A percentile compares a stretch with the other conserved stretches of the same genome.
phyloP scores from a whole-genome alignment of 139 green algal genomes.

The Pleodorina starrii region DNA sequence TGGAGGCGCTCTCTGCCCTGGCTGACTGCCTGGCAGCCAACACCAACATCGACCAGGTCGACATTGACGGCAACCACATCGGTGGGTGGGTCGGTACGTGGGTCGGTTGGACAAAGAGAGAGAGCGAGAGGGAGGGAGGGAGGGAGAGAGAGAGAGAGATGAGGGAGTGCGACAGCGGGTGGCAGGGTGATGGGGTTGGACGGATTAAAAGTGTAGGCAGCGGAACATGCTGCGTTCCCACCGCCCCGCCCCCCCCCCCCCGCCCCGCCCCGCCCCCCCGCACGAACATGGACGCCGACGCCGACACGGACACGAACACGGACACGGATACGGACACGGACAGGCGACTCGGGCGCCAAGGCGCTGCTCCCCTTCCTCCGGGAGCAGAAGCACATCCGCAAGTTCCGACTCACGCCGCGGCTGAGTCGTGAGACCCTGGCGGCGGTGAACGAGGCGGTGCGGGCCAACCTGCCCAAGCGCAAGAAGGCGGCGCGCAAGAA shows the following conservation, averaged over 20 bases:
- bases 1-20: conserved; percentile 41
- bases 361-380: conserved; percentile 56
- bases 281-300: background rate
- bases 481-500: conserved; percentile 37
- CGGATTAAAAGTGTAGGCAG: no score
- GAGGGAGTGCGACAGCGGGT: no score
- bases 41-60: conserved; percentile 52
- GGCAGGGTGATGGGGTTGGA: no score
- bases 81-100: no score
- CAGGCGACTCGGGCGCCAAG: conserved; percentile 50
- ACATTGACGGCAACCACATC: conserved; percentile 59
- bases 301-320: no score
- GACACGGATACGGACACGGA: no score
- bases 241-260: no score
- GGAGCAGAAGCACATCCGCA: conserved; percentile 45
- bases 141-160: background rate
- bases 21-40: conserved; percentile 44
- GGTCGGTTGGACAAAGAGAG: no score
- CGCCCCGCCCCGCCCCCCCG: no score
- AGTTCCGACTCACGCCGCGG: conserved; percentile 55
- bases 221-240: no score
- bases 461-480: conserved; percentile 53
- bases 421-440: conserved; percentile 33
- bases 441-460: conserved; percentile 31
- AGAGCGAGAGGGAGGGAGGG: background rate